A percentile compares a stretch with the other conserved stretches of the same genome.
Evolutionary conservation across 257 asterid species (phyloP).

Genomic region (Asclepias syriaca): DNA sequence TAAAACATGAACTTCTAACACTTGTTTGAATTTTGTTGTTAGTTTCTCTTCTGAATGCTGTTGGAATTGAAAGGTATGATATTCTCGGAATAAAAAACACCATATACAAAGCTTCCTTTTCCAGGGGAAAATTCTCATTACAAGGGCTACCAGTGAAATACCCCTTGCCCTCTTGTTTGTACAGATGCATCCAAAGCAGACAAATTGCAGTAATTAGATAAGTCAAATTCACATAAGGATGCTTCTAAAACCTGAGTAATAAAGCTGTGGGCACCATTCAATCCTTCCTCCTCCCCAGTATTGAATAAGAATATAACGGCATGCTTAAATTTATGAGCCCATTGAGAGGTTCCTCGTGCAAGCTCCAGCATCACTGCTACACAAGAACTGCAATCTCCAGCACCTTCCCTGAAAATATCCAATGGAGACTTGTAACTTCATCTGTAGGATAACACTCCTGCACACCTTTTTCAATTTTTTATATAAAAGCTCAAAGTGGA

Average conservation of each 20-base stretch:
- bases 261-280: constrained; percentile 97
- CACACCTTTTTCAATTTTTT: neutral
- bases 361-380: constrained; percentile 97
- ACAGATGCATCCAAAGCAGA: neutral
- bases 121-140: neutral
- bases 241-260: constrained; percentile 67
- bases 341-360: constrained; percentile 93
- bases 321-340: constrained; percentile 96
- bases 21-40: neutral
- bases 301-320: constrained; percentile 82
- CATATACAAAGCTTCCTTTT: neutral
- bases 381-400: constrained; percentile 98
- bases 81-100: constrained; percentile 2
- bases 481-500: neutral
- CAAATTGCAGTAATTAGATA: neutral
- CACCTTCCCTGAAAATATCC: constrained; percentile 70
- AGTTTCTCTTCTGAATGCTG: neutral
- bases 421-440: neutral
- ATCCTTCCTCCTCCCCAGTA: constrained; percentile 98
- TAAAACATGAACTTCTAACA: neutral
- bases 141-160: neutral
- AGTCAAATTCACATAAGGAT: constrained; percentile 3
- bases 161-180: neutral
- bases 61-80: neutral
- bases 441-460: neutral